Conservation (phyloP, 768 basidiomycete genomes). For the Xanthoconium purpureum region DNA sequence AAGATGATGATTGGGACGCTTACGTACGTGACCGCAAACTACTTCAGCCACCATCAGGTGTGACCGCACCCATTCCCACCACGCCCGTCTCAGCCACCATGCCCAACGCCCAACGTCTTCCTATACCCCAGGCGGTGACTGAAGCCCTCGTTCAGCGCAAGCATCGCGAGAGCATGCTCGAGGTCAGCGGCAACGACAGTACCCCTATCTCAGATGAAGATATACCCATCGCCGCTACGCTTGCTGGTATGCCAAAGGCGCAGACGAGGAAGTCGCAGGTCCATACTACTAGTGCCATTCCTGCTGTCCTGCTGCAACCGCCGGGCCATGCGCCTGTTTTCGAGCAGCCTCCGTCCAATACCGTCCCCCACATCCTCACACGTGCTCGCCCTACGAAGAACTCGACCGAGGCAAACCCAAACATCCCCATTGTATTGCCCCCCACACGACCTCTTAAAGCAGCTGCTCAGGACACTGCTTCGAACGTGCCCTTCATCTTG, state of each 20-base stretch:
- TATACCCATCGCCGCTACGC: conserved; percentile 28
- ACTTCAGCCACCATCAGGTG: conserved; percentile 77
- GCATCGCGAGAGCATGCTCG: conserved; percentile 66
- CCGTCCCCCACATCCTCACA: conserved; percentile 21
- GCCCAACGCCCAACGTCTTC: conserved; percentile 39
- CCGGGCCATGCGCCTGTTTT: conserved; percentile 30
- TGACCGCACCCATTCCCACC: conserved; percentile 76
- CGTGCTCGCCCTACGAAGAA: conserved; percentile 20
- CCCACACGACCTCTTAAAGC: conserved; percentile 34
- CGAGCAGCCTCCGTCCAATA: conserved; percentile 21
- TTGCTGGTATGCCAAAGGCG: conserved; percentile 6
- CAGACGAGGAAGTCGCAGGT: conserved; percentile 21
- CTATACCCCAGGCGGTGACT: conserved; percentile 68
- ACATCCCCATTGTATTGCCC: conserved; percentile 32
- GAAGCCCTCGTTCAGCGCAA: conserved; percentile 74
- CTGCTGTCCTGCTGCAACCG: conserved; percentile 28
- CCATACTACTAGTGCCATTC: conserved; percentile 22
- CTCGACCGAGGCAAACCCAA: conserved; percentile 22
- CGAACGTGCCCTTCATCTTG: conserved; percentile 43
- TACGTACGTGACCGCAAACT: conserved; percentile 85
- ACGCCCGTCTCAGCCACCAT: conserved; percentile 40
- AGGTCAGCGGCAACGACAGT: conserved; percentile 34
- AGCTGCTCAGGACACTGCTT: conserved; percentile 26
- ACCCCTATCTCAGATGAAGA: conserved; percentile 36
- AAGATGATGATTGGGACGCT: conserved; percentile 79